These are phyloP conservation scores for Epichloe glyceriae DNA, from an alignment of 2,329 filamentous ascomycete genomes.

Conservation along the genomic window DNA sequence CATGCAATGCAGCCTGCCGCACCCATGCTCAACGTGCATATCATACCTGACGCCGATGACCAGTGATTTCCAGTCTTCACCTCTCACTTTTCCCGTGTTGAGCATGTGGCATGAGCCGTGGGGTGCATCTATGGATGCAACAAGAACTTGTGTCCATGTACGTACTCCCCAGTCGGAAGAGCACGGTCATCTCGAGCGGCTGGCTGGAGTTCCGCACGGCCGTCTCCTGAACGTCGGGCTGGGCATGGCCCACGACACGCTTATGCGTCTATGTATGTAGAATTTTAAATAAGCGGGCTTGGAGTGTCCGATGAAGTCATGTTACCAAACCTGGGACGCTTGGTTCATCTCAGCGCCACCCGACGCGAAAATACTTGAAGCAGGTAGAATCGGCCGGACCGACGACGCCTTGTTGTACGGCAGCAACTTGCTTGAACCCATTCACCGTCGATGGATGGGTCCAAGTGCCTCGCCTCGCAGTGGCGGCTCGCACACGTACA, in stretches of 20 bases:
- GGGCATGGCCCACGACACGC: too few species aligned
- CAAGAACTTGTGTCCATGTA: background rate
- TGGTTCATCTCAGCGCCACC: too few species aligned
- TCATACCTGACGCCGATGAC: slow-evolving; percentile 3
- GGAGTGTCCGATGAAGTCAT: too few species aligned
- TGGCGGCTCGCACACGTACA: too few species aligned
- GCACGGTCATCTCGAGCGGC: too few species aligned
- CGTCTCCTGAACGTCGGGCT: too few species aligned
- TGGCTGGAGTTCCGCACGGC: too few species aligned
- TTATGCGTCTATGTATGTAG: too few species aligned
- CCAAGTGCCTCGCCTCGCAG: too few species aligned
- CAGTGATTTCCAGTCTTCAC: background rate
- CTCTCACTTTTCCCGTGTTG: background rate
- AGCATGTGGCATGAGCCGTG: background rate
- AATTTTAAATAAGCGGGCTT: too few species aligned
- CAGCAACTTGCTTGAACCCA: background rate
- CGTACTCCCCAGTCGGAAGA: too few species aligned
- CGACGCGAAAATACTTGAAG: background rate
- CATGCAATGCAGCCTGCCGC: background rate
- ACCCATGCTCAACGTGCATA: background rate
- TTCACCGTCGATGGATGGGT: background rate
- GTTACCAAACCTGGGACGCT: too few species aligned
- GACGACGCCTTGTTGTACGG: background rate
- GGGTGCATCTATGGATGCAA: background rate
- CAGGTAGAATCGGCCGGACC: background rate